Conservation (phyloP, 768 basidiomycete species). For the Suillus placidus region DNA sequence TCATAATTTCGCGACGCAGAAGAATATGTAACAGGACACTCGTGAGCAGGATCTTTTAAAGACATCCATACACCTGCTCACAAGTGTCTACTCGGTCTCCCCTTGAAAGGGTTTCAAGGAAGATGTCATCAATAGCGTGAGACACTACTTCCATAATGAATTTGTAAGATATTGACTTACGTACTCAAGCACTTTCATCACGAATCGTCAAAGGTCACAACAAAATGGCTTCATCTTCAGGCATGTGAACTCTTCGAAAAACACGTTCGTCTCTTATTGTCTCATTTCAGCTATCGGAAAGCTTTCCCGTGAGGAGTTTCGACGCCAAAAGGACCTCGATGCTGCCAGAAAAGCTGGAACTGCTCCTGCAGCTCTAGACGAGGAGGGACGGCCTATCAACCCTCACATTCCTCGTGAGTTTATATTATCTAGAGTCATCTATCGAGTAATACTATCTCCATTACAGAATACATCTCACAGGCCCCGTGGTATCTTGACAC, state of each 20-base stretch:
- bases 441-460: conserved; percentile 10
- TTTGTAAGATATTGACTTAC: neutral
- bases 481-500: conserved; percentile 99
- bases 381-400: conserved; percentile 94
- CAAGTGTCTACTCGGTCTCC: too few relatives aligned
- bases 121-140: neutral
- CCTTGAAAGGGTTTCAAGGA: too few relatives aligned
- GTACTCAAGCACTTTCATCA: neutral
- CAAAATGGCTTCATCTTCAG: conserved; percentile 10
- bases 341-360: conserved; percentile 99
- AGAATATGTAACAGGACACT: neutral
- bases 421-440: neutral
- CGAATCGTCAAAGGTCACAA: neutral
- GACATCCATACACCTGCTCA: too few relatives aligned
- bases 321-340: conserved; percentile 95
- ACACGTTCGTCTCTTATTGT: neutral
- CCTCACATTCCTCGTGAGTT: conserved; percentile 97
- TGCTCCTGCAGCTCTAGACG: conserved; percentile 92
- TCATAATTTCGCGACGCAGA: neutral
- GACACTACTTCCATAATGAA: neutral
- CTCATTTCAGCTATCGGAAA: conserved; percentile 62
- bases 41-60: neutral
- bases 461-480: conserved; percentile 92
- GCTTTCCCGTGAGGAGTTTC: conserved; percentile 91
- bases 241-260: neutral